These are phyloP conservation scores for Hericium rajendrae DNA, from an alignment of 768 basidiomycete genomes.

Conservation along the genomic window DNA sequence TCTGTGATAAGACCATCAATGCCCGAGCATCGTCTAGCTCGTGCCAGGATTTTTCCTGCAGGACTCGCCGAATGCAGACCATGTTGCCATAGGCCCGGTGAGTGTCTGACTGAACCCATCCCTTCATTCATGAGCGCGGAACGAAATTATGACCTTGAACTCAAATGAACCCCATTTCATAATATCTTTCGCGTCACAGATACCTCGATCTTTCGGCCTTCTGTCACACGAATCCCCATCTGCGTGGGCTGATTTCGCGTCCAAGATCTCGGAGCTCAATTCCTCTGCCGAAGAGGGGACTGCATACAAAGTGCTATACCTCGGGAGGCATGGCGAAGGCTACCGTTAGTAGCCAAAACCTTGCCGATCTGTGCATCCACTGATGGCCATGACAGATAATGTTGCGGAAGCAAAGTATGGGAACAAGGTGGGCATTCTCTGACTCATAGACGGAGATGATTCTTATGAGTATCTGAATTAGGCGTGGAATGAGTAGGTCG, in stretches of 20 bases:
- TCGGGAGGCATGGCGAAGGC: conserved; percentile 3
- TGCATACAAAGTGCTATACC: background rate
- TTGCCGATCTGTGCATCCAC: background rate
- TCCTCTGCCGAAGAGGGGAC: background rate
- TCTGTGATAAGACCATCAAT: too few species aligned
- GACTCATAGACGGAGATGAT: background rate
- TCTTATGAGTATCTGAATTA: background rate
- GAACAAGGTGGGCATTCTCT: background rate
- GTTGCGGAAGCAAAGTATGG: conserved; percentile 9
- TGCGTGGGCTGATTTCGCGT: background rate
- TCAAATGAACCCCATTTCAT: too few species aligned
- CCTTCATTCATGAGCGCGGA: background rate
- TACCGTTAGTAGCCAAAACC: background rate
- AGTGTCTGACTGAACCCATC: background rate
- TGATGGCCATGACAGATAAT: conserved; percentile 5
- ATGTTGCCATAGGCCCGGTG: background rate
- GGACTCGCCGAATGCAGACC: background rate
- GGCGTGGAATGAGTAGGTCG: conserved; percentile 11
- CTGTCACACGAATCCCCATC: background rate
- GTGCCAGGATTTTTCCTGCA: background rate
- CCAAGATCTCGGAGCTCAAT: background rate
- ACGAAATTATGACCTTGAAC: too few species aligned
- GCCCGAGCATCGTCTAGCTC: background rate
- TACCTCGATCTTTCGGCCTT: background rate
- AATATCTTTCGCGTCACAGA: background rate